Conservation (phyloP, 2,329 filamentous ascomycete species). For the Kalmusia sp. region DNA sequence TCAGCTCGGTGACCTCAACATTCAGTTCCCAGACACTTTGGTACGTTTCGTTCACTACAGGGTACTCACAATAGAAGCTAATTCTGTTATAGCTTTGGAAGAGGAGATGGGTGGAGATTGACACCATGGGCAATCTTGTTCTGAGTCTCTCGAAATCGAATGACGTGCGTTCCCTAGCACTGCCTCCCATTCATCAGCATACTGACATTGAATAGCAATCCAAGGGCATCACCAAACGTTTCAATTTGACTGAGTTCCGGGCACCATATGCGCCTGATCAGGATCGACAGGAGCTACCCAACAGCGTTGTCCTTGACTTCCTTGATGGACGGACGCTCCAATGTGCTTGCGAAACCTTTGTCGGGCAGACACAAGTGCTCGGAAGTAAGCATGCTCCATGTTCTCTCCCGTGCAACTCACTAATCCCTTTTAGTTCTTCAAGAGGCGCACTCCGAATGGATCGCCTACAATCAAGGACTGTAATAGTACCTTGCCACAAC, state of each 20-base stretch:
- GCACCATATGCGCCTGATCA: conserved; percentile 83
- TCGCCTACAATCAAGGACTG: conserved; percentile 36
- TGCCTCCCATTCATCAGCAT: not conserved
- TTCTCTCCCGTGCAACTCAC: not conserved
- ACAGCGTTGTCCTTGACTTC: conserved; percentile 75
- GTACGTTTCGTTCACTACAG: conserved; percentile 41
- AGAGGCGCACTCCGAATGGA: conserved; percentile 48
- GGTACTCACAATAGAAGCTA: not conserved
- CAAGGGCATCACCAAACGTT: conserved; percentile 75
- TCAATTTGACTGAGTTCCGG: conserved; percentile 85
- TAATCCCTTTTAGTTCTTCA: conserved; percentile 37
- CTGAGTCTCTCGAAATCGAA: conserved; percentile 74
- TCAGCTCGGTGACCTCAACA: conserved; percentile 88
- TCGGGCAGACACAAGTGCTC: conserved; percentile 43
- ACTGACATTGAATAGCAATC: conserved; percentile 19
- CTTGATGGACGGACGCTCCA: conserved; percentile 68
- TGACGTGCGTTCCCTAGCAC: conserved; percentile 38
- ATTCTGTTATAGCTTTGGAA: conserved; percentile 75
- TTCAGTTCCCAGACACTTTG: conserved; percentile 95
- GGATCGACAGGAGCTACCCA: conserved; percentile 89
- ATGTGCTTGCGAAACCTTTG: conserved; percentile 57
- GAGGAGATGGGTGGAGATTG: conserved; percentile 84
- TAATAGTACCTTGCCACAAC: conserved; percentile 17
- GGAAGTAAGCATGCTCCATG: conserved; percentile 31
- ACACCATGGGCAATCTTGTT: conserved; percentile 82